Evolutionary conservation across 768 basidiomycete genomes (phyloP), one percentile per base, ranked within the genome.

Genomic region (Calocybe cyanea): DNA sequence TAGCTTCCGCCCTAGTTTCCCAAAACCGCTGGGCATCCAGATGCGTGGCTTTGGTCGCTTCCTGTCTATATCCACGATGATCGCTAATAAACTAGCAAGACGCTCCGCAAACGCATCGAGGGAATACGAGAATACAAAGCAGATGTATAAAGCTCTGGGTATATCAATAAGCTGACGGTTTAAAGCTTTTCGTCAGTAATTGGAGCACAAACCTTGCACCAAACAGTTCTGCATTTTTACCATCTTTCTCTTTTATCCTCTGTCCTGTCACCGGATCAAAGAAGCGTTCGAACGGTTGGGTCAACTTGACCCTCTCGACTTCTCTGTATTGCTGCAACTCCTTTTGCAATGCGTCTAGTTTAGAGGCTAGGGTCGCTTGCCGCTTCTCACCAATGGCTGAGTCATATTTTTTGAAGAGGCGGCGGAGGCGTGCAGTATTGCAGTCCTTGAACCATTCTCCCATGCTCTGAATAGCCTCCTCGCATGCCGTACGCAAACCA

Each of bases 91-190:
- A 11, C 57, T 59, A 10, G 59, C 48, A 2, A 72, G 58, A 7
- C 64, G 59, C 9, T 69, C 65, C 0, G 71, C 63, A 34, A 72
- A 73, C 1, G 65, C 64, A 18, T 73, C 66, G 8, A 76, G 51
- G 21, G 69, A 63, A 45, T 70, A 70, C 31, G 66, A 65, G 55
- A 72, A 75, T 1, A 74, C 71, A 43, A 75, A 74, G 37, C 71
- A 72, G 11, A 70, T 60, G 44, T 68, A 76, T 2, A 76, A 60
- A 2, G 74, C 71, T 24, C 72, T 73, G 41, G 11, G 37, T 43
- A 13, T 7, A 19, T 28, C 8, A 8, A 31, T 48, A 24, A 17
- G 40, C 14, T 4, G 9, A n/a, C 34, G 38, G 33, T n/a, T 6
- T 10, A 6, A 13, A 36, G 20, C 32, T 20, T 7, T 21, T 13